These are phyloP conservation scores for Yarrowia sp. DNA, from an alignment of 805 yeast species.

Conservation along the genomic window DNA sequence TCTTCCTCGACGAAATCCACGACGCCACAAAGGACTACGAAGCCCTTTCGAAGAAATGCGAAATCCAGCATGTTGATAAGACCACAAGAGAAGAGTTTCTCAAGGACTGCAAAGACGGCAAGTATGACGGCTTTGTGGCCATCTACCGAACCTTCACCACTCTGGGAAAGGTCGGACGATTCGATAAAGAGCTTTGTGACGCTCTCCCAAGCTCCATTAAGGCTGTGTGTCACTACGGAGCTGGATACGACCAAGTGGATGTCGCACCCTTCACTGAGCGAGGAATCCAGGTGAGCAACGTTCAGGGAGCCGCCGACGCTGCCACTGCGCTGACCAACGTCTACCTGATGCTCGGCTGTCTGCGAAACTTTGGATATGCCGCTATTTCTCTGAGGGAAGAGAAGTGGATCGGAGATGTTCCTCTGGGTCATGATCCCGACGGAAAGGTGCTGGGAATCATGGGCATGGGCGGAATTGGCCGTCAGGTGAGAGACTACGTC, in stretches of 20 bases:
- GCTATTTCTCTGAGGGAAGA: conserved; percentile 53
- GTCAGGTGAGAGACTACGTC: conserved; percentile 68
- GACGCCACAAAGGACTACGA: conserved; percentile 22
- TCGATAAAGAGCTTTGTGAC: conserved; percentile 57
- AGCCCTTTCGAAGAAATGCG: not conserved
- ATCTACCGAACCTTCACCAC: conserved; percentile 55
- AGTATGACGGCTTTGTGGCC: conserved; percentile 44
- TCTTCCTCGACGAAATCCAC: conserved; percentile 14
- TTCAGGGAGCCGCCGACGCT: conserved; percentile 61
- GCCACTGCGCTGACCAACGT: conserved; percentile 74
- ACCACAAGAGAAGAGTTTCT: conserved; percentile 41
- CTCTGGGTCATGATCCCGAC: conserved; percentile 69
- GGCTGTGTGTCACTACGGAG: conserved; percentile 61
- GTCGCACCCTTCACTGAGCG: conserved; percentile 49
- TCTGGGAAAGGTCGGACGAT: conserved; percentile 53
- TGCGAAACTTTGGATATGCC: conserved; percentile 65
- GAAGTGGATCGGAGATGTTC: conserved; percentile 62
- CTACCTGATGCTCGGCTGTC: conserved; percentile 56
- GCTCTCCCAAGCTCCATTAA: conserved; percentile 54
- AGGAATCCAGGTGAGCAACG: conserved; percentile 61
- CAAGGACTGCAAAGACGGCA: conserved; percentile 43
- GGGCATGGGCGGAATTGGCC: conserved; percentile 90
- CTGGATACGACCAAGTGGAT: conserved; percentile 71
- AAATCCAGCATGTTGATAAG: not conserved
- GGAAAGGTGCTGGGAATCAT: conserved; percentile 74